Percentiles rank a stretch among this genome's conserved stretches.
These are phyloP conservation scores for Mycena kentingensis DNA, from an alignment of 768 basidiomycete species.

Conservation along the genomic window DNA sequence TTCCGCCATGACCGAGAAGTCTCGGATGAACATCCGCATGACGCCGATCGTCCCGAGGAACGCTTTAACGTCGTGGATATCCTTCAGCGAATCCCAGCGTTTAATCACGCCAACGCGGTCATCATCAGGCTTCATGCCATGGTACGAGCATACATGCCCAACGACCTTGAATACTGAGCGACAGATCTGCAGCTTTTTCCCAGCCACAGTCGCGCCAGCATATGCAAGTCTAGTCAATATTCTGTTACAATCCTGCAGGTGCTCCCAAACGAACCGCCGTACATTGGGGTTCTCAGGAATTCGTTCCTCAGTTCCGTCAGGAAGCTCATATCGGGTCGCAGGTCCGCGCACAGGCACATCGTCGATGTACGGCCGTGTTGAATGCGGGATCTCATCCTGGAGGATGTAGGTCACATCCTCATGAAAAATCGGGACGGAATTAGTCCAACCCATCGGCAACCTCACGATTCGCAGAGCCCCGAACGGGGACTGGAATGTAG, in stretches of 20 bases:
- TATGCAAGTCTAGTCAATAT: background rate
- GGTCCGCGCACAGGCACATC: too few relatives aligned
- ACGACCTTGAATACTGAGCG: slow-evolving; percentile 3
- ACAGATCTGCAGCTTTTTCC: background rate
- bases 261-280: too few relatives aligned
- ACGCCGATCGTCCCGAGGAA: too few relatives aligned
- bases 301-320: background rate
- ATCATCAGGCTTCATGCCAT: slow-evolving; percentile 6
- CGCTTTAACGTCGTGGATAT: too few relatives aligned
- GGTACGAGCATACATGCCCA: background rate
- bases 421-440: too few relatives aligned
- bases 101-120: background rate
- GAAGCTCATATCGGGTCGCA: too few relatives aligned
- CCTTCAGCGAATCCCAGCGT: too few relatives aligned
- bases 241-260: background rate
- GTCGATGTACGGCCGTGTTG: slow-evolving; percentile 14
- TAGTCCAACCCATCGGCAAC: too few relatives aligned
- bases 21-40: too few relatives aligned
- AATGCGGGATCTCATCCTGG: slow-evolving; percentile 1
- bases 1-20: too few relatives aligned
- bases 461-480: too few relatives aligned
- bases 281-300: background rate
- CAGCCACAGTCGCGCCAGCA: too few relatives aligned
- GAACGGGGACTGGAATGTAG: slow-evolving; percentile 35
- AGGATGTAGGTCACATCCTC: slow-evolving; percentile 1